phyloP scores from a whole-genome alignment of 345 rosid genomes.

The Pugionium cornutum region DNA sequence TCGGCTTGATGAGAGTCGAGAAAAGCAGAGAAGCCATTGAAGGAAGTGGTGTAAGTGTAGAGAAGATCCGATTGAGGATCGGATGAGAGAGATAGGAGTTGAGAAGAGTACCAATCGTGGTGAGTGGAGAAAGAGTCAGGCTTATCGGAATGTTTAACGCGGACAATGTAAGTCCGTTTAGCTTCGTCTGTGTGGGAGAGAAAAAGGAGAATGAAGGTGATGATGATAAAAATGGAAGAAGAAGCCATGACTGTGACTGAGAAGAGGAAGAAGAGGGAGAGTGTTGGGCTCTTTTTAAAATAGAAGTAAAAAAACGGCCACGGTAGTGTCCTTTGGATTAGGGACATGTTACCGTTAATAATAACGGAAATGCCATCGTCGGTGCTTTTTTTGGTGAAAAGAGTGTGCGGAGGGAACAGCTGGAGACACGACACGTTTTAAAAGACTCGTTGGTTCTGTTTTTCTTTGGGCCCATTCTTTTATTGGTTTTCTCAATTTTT shows the following conservation, averaged over 20 bases:
- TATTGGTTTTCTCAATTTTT: slow-evolving; percentile 34
- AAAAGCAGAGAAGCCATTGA: slow-evolving; percentile 71
- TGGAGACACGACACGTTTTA: slow-evolving; percentile 41
- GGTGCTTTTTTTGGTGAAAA: slow-evolving; percentile 23
- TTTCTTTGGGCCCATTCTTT: slow-evolving; percentile 13
- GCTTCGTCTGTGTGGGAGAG: background rate
- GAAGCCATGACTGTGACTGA: slow-evolving; percentile 33
- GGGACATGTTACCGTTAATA: slow-evolving; percentile 39
- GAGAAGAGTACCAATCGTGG: slow-evolving; percentile 69
- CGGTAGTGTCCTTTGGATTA: background rate
- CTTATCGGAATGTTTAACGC: slow-evolving; percentile 60
- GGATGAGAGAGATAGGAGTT: slow-evolving; percentile 55
- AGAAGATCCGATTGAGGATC: slow-evolving; percentile 51
- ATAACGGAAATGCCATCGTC: slow-evolving; percentile 40
- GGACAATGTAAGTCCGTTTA: slow-evolving; percentile 71
- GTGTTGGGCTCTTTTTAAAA: background rate
- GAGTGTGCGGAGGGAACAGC: slow-evolving; percentile 20
- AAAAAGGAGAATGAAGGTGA: slow-evolving; percentile 30
- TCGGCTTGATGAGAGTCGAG: slow-evolving; percentile 59
- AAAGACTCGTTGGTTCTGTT: slow-evolving; percentile 25
- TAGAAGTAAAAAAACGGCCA: slow-evolving; percentile 16
- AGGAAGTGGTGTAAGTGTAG: slow-evolving; percentile 62
- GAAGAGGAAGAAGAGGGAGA: background rate
- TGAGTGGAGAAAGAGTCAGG: slow-evolving; percentile 58
- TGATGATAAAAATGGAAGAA: background rate